Percentiles rank a stretch among this genome's conserved stretches.
Conservation (phyloP, 305 asterid genomes). For the Plantago coronopus region DNA sequence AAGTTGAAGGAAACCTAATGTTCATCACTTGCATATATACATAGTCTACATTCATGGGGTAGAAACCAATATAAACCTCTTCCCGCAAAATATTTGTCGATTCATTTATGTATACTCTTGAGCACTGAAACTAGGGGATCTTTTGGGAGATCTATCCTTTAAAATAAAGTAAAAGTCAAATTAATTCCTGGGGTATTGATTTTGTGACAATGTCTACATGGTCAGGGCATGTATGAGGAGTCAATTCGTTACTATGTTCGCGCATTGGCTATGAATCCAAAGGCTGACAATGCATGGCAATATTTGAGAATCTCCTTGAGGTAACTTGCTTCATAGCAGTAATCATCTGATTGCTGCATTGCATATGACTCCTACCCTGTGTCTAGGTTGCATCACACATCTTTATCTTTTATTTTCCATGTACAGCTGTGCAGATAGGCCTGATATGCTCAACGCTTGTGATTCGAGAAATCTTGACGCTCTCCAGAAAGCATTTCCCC, state of each 20-base stretch:
- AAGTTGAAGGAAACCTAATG: no score
- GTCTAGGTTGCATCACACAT: constrained; percentile 13
- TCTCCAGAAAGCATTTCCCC: constrained; percentile 60
- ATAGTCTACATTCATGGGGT: no score
- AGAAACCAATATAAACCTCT: no score
- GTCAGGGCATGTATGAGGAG: constrained; percentile 92
- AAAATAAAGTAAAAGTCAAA: no score
- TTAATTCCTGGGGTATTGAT: no score
- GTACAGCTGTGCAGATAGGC: constrained; percentile 81
- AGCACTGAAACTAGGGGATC: no score
- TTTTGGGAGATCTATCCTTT: no score
- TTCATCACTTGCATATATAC: no score
- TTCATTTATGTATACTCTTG: no score
- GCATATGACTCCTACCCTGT: constrained; percentile 6
- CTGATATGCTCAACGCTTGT: constrained; percentile 91
- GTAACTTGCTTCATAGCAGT: constrained; percentile 32
- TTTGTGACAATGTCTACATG: no score
- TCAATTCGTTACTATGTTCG: constrained; percentile 96
- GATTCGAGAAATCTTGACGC: constrained; percentile 67
- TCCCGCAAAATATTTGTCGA: no score
- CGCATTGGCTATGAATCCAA: constrained; percentile 93
- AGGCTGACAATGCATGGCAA: constrained; percentile 92
- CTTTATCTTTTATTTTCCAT: background rate
- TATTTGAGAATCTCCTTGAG: constrained; percentile 92
- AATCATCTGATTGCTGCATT: no score